These are phyloP conservation scores for Apiospora aurea DNA, from an alignment of 2,329 filamentous ascomycete genomes.

Conservation along the genomic window DNA sequence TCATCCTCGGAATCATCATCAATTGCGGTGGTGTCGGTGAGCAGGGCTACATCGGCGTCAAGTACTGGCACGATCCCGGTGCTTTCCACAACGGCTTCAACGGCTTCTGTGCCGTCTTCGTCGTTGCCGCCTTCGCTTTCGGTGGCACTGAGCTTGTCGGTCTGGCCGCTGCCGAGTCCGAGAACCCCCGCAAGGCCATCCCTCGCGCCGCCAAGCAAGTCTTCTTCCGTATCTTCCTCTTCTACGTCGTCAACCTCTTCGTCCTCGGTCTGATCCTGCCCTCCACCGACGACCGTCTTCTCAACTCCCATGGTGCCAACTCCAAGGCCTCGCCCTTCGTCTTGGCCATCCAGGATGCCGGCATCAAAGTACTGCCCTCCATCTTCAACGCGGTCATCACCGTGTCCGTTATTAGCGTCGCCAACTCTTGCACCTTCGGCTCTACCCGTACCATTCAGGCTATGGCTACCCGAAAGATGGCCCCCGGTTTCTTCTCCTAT, in stretches of 20 bases:
- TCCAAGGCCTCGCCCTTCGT: conserved; percentile 58
- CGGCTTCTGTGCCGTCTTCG: conserved; percentile 59
- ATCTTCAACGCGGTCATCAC: conserved; percentile 63
- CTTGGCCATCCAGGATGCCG: conserved; percentile 57
- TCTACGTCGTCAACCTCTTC: conserved; percentile 60
- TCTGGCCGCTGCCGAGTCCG: conserved; percentile 58
- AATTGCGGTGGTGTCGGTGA: conserved; percentile 63
- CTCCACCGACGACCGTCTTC: conserved; percentile 50
- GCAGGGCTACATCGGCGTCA: conserved; percentile 65
- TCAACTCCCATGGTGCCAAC: conserved; percentile 47
- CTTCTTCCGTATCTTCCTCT: conserved; percentile 61
- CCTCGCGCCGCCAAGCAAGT: conserved; percentile 60
- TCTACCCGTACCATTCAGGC: conserved; percentile 60
- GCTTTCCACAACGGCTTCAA: conserved; percentile 60
- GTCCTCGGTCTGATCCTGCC: conserved; percentile 58
- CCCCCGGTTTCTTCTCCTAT: conserved; percentile 63
- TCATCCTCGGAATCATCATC: conserved; percentile 68
- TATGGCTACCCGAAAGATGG: conserved; percentile 57
- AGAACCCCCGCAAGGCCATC: conserved; percentile 55
- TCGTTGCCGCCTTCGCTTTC: conserved; percentile 59
- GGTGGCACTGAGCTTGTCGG: conserved; percentile 61
- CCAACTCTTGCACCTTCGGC: conserved; percentile 59
- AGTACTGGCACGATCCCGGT: conserved; percentile 65
- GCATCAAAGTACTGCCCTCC: conserved; percentile 56
- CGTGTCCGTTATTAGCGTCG: conserved; percentile 58